Percentiles rank a stretch among this genome's conserved stretches.
phyloP scores from a whole-genome alignment of 2,329 filamentous ascomycete species.

The Calycina herbarum region DNA sequence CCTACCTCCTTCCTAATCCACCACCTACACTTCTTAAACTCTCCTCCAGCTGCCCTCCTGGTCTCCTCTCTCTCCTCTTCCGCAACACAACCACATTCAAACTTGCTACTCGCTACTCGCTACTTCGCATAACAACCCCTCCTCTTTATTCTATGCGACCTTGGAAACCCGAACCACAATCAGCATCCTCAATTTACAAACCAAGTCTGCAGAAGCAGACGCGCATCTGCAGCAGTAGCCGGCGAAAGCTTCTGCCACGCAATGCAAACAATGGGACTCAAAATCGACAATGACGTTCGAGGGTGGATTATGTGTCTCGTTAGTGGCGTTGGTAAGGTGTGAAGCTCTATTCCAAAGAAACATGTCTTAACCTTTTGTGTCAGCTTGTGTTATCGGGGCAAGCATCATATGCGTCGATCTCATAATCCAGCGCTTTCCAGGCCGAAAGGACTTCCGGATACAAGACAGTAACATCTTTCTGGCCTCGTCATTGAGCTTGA shows the following conservation, averaged over 20 bases:
- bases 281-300: slow-evolving; percentile 69
- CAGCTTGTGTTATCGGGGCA: slow-evolving; percentile 70
- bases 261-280: not conserved
- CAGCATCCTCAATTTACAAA: not conserved
- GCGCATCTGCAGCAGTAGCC: not conserved
- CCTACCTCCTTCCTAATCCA: not conserved
- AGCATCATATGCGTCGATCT: slow-evolving; percentile 86
- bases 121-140: not conserved
- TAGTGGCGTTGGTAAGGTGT: slow-evolving; percentile 65
- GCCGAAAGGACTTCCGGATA: slow-evolving; percentile 77
- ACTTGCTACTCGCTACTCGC: not conserved
- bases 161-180: not conserved
- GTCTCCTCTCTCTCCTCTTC: not conserved
- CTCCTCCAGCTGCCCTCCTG: not conserved
- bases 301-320: slow-evolving; percentile 93
- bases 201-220: not conserved
- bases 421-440: slow-evolving; percentile 69
- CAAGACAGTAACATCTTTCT: slow-evolving; percentile 87
- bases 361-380: slow-evolving; percentile 16
- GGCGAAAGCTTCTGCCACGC: not conserved
- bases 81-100: not conserved
- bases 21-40: not conserved
- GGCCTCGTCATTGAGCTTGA: slow-evolving; percentile 84
- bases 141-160: not conserved
- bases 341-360: not conserved